Base-by-base conservation (phyloP, 495 filamentous ascomycete species). In the Podospora australis region DNA sequence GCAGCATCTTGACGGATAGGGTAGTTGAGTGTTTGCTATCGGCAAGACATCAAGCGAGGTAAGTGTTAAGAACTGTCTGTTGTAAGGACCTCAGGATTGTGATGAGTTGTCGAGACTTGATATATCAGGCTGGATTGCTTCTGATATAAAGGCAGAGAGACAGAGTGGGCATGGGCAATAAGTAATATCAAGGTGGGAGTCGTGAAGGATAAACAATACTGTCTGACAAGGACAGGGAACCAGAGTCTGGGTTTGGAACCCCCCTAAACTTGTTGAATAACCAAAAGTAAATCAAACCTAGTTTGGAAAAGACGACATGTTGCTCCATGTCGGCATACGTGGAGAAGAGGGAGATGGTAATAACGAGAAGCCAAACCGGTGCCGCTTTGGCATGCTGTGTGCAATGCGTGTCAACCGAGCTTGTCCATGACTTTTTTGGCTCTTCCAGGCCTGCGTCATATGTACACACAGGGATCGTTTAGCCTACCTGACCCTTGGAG, bases 341-440 rank as follows among this genome's bases (percentile, higher is more conserved):
- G 56, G 56, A 58, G 39, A 50, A 56, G 49, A 49, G 49, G 40
- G 54, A 48, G 54, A 55, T 50, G 49, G 53, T 53, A 52, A 53
- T 39, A 57, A 49, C 40, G 48, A 51, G 23, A 24, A 21, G 56
- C 50, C 40, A 49, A 48, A 40, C 49, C 47, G 52, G 49, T 50
- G 57, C 59, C 62, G 62, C 56, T 56, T 56, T 61, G 63, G 60
- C 48, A 57, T 60, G 61, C 54, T 56, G 55, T 44, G 53, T 64
- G 55, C 19, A 43, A 40, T 54, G 58, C 56, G 53, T 58, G 56
- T 60, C 52, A 58, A 67, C 56, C 55, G 57, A 56, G 63, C 56
- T 57, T 46, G 58, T 50, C 61, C 57, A 60, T 60, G 59, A 56
- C 59, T 54, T 56, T 49, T 51, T 45, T 55, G 49, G 45, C 32